Evolutionary conservation across 495 filamentous ascomycete genomes (phyloP).

Genomic region (Clohesyomyces aquaticus): DNA sequence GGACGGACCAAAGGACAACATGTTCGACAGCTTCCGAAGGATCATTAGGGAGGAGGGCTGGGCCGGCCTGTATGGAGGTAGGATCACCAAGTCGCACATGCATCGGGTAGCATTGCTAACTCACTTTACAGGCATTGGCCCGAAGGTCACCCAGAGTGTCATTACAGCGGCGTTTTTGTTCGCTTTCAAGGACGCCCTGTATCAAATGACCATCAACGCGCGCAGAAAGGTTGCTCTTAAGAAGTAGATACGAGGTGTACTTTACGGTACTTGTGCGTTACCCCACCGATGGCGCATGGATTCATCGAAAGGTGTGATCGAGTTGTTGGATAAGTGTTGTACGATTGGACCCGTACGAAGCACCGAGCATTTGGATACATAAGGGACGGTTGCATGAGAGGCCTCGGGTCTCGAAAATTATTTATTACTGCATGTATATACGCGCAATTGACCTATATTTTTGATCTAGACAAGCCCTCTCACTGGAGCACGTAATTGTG

Average conservation of each 20-base stretch:
- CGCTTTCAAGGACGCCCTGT: slow-evolving; percentile 93
- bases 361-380: slow-evolving; percentile 18
- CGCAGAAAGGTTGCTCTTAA: slow-evolving; percentile 53
- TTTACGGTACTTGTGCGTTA: not conserved
- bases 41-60: slow-evolving; percentile 90
- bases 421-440: slow-evolving; percentile 13
- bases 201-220: slow-evolving; percentile 62
- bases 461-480: too few species aligned
- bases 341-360: slow-evolving; percentile 1
- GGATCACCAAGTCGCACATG: slow-evolving; percentile 36
- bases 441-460: slow-evolving; percentile 19
- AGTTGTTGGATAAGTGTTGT: slow-evolving; percentile 17
- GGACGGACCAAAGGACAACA: slow-evolving; percentile 63
- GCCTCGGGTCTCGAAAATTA: not conserved
- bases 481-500: too few species aligned
- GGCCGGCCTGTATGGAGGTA: slow-evolving; percentile 87
- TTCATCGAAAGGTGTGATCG: slow-evolving; percentile 2
- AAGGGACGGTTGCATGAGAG: slow-evolving; percentile 23
- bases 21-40: slow-evolving; percentile 71
- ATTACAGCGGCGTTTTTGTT: slow-evolving; percentile 96
- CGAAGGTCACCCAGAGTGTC: slow-evolving; percentile 95
- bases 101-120: slow-evolving; percentile 22
- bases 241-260: not conserved
- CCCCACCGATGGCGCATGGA: not conserved
- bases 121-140: slow-evolving; percentile 70